These are phyloP conservation scores for Pharnaceum exiguum DNA, from an alignment of 148 eudicot species.

Conservation along the genomic window DNA sequence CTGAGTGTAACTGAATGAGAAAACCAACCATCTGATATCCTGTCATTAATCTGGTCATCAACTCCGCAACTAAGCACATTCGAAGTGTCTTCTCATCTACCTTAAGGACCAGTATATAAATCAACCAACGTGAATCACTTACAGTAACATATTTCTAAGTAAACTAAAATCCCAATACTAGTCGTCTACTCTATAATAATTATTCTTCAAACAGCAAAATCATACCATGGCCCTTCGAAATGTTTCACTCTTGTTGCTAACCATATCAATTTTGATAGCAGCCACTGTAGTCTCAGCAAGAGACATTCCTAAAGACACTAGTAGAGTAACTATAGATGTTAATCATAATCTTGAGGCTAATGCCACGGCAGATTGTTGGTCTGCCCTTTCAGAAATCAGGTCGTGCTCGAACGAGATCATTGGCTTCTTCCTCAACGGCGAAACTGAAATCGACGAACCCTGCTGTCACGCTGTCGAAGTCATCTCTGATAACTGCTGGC, in stretches of 20 bases:
- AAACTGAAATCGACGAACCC: constrained; percentile 33
- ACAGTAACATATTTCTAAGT: too few species aligned
- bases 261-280: background rate
- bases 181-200: too few species aligned
- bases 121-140: too few species aligned
- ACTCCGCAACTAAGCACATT: too few species aligned
- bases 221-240: constrained; percentile 13
- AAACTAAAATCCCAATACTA: too few species aligned
- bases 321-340: background rate
- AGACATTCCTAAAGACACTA: background rate
- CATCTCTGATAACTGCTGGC: constrained; percentile 42
- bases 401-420: constrained; percentile 51
- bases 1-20: too few species aligned
- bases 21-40: too few species aligned
- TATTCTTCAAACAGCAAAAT: too few species aligned
- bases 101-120: too few species aligned
- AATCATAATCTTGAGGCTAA: too few species aligned
- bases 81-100: too few species aligned
- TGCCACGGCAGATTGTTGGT: constrained; percentile 36
- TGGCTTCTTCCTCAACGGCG: constrained; percentile 43
- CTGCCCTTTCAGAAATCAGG: constrained; percentile 37
- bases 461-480: constrained; percentile 44
- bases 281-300: constrained; percentile 6
- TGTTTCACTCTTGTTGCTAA: background rate
- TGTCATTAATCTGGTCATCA: too few species aligned